These are phyloP conservation scores for Moelleriella libera DNA, from an alignment of 2,329 filamentous ascomycete species.

Conservation along the genomic window DNA sequence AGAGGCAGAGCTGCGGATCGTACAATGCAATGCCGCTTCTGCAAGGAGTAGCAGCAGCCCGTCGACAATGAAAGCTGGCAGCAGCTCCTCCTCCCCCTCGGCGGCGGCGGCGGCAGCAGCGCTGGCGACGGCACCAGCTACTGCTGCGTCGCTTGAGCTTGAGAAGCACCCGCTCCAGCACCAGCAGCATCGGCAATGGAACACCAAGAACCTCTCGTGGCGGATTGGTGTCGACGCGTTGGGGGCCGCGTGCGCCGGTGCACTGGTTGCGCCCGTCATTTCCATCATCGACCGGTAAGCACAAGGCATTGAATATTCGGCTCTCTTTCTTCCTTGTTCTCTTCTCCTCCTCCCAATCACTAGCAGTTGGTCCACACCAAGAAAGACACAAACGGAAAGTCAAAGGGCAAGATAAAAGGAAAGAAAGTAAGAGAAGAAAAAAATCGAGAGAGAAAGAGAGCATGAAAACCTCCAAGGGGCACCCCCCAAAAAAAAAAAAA, in stretches of 20 bases:
- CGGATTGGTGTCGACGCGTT: slow-evolving; percentile 54
- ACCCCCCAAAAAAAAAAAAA: background rate
- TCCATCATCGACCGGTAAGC: slow-evolving; percentile 71
- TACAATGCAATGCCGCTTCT: too few species aligned
- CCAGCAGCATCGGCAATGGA: slow-evolving; percentile 48
- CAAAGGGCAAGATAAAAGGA: background rate
- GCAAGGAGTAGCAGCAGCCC: too few species aligned
- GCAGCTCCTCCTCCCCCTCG: too few species aligned
- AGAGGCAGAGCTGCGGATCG: too few species aligned
- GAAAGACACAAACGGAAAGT: background rate
- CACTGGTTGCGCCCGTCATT: slow-evolving; percentile 69
- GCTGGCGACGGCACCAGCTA: background rate
- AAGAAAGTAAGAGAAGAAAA: background rate
- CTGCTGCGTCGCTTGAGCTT: background rate
- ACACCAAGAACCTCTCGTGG: slow-evolving; percentile 56
- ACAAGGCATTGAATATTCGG: background rate
- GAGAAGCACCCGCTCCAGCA: too few species aligned
- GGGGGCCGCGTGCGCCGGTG: slow-evolving; percentile 58
- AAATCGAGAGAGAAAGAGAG: background rate
- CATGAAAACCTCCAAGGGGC: too few species aligned
- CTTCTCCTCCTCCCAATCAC: too few species aligned
- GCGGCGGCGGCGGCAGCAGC: too few species aligned
- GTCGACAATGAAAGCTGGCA: too few species aligned
- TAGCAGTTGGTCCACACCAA: too few species aligned
- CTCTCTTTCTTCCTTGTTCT: too few species aligned